These are phyloP conservation scores for Rhizopogon rudus DNA, from an alignment of 768 basidiomycete genomes.

Conservation along the genomic window DNA sequence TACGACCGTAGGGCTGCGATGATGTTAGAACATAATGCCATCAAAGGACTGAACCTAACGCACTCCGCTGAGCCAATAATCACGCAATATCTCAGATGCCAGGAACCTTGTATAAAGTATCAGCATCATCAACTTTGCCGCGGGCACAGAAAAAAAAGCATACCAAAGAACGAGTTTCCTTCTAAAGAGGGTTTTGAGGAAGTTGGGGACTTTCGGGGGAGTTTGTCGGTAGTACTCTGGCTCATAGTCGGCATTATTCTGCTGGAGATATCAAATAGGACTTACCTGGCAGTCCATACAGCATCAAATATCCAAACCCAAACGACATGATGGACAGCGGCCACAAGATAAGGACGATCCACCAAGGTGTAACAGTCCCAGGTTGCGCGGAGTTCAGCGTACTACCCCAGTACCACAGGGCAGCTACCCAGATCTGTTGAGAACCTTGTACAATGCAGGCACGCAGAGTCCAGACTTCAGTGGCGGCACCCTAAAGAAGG, in stretches of 20 bases:
- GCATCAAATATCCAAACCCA: constrained; percentile 76
- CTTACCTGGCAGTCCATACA: constrained; percentile 81
- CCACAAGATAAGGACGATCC: constrained; percentile 80
- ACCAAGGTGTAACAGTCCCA: constrained; percentile 68
- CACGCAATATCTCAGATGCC: constrained; percentile 85
- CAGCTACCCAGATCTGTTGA: constrained; percentile 94
- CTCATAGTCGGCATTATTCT: constrained; percentile 6
- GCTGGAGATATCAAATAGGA: background rate
- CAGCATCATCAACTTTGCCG: background rate
- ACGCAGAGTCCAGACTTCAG: constrained; percentile 89
- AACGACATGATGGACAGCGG: constrained; percentile 74
- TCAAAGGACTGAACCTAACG: constrained; percentile 22
- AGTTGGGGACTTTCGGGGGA: constrained; percentile 92
- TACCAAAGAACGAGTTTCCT: constrained; percentile 88
- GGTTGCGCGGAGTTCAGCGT: constrained; percentile 55
- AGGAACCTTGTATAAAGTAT: constrained; percentile 52
- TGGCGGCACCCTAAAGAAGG: constrained; percentile 71
- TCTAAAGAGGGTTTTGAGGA: constrained; percentile 84
- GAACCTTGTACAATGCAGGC: constrained; percentile 94
- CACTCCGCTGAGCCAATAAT: constrained; percentile 88
- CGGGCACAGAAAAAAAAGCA: background rate
- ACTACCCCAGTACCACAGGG: constrained; percentile 94
- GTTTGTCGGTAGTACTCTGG: constrained; percentile 87
- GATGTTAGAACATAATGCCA: constrained; percentile 6
- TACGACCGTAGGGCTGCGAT: constrained; percentile 80